Conservation (phyloP, 306 rosid species). For the Trifolium repens region DNA sequence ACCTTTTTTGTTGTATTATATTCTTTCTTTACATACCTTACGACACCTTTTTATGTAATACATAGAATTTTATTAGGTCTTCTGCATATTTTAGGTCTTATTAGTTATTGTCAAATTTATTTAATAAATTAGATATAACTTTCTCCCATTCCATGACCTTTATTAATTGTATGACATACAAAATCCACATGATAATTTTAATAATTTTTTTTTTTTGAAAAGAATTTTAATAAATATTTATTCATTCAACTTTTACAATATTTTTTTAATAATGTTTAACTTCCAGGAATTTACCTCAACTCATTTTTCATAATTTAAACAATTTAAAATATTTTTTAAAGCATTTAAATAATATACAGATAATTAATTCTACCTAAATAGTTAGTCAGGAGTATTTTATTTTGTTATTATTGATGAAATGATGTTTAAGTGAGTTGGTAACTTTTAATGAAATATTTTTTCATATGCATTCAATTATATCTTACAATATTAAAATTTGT, state of each 20-base stretch:
- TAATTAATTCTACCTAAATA: not conserved
- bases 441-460: no score
- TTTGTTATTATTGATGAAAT: no score
- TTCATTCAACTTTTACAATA: not conserved
- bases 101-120: not conserved
- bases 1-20: conserved; percentile 22
- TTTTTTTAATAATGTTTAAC: not conserved
- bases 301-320: not conserved
- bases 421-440: no score
- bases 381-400: no score
- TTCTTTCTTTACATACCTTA: conserved; percentile 6
- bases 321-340: not conserved
- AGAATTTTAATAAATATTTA: not conserved
- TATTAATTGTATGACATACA: not conserved
- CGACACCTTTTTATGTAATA: not conserved
- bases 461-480: no score
- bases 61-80: not conserved
- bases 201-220: no score
- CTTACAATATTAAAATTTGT: no score
- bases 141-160: not conserved
- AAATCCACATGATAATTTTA: not conserved
- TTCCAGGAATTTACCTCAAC: not conserved
- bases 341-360: not conserved
- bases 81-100: not conserved
- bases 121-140: not conserved